These are phyloP conservation scores for Metarhizium robertsii DNA, from an alignment of 2,329 filamentous ascomycete genomes.

Conservation along the genomic window DNA sequence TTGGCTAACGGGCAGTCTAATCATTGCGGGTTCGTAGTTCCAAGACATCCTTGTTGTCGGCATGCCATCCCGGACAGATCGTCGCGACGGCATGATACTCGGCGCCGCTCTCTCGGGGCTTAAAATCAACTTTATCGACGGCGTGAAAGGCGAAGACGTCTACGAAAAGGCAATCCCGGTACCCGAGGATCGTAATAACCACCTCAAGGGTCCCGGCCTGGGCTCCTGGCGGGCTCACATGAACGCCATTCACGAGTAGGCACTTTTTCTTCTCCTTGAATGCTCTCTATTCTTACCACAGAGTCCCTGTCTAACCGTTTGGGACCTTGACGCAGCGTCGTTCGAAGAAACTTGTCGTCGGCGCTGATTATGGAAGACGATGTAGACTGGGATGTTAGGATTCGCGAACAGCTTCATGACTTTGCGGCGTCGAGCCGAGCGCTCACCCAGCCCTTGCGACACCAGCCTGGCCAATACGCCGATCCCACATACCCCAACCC, in stretches of 20 bases:
- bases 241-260: constrained; percentile 24
- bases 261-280: background rate
- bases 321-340: constrained; percentile 19
- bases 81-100: constrained; percentile 38
- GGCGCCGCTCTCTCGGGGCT: constrained; percentile 36
- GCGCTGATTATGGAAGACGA: constrained; percentile 49
- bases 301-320: background rate
- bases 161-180: constrained; percentile 26
- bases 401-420: constrained; percentile 36
- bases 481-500: constrained; percentile 15
- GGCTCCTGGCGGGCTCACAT: constrained; percentile 32
- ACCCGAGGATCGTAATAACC: constrained; percentile 18
- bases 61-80: constrained; percentile 39
- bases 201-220: constrained; percentile 17
- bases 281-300: too few species aligned
- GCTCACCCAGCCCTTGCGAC: constrained; percentile 21
- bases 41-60: constrained; percentile 43
- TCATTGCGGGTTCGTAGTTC: constrained; percentile 29
- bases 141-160: constrained; percentile 28
- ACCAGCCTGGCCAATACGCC: constrained; percentile 10
- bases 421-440: constrained; percentile 27
- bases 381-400: constrained; percentile 45
- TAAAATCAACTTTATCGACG: constrained; percentile 35
- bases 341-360: constrained; percentile 34
- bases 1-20: background rate